Conservation (phyloP, 768 basidiomycete species). For the Sarcodon aspratus region DNA sequence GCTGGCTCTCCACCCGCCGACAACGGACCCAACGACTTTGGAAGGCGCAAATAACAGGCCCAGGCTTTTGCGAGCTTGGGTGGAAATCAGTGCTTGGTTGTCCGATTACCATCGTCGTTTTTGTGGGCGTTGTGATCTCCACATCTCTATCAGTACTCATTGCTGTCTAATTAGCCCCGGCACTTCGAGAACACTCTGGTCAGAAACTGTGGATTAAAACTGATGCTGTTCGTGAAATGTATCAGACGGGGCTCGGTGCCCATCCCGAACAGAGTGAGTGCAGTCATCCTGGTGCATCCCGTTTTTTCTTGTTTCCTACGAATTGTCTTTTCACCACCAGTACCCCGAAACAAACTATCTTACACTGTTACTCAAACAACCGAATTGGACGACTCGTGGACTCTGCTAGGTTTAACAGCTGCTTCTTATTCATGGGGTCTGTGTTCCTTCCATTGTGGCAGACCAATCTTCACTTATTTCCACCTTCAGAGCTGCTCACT, state of each 20-base stretch:
- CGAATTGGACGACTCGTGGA: constrained; percentile 29
- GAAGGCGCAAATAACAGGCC: constrained; percentile 41
- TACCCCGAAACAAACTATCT: constrained; percentile 41
- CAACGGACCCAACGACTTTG: constrained; percentile 32
- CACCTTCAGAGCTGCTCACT: constrained; percentile 46
- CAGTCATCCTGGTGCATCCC: background rate
- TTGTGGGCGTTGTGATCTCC: background rate
- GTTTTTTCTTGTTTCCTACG: constrained; percentile 2
- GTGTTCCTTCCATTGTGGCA: background rate
- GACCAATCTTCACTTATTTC: constrained; percentile 1
- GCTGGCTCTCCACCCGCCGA: constrained; percentile 40
- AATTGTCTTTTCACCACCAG: constrained; percentile 18
- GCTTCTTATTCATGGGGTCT: constrained; percentile 55
- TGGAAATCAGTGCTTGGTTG: constrained; percentile 62
- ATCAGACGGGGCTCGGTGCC: constrained; percentile 62
- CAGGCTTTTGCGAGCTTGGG: constrained; percentile 69
- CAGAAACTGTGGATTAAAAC: constrained; percentile 37
- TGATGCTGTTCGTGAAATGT: constrained; percentile 56
- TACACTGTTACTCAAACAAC: constrained; percentile 28
- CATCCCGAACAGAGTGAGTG: constrained; percentile 66
- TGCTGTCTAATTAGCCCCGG: constrained; percentile 20
- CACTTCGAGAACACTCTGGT: constrained; percentile 31
- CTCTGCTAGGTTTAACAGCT: constrained; percentile 51
- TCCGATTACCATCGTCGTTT: constrained; percentile 28
- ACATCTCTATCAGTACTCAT: background rate